Percentiles rank a stretch among this genome's conserved stretches.
Evolutionary conservation across 78 protist species (phyloP).

Genomic region (Guillardia theta): DNA sequence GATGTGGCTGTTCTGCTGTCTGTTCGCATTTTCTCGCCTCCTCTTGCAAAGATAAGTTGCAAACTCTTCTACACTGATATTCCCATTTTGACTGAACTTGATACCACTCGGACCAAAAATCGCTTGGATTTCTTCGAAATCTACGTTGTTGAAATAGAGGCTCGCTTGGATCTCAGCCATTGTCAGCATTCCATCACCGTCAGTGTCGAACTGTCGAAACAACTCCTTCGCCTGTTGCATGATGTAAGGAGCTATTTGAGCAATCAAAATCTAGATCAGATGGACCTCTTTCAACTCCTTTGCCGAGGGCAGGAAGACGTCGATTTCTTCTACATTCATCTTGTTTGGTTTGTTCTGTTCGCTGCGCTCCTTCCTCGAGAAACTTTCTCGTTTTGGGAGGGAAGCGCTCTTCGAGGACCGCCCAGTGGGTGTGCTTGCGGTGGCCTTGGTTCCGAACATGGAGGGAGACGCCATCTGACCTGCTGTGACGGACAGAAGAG

Average conservation of each 20-base stretch:
- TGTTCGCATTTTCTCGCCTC: neutral
- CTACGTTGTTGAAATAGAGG: neutral
- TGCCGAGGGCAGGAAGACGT: neutral
- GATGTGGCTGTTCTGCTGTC: conserved; percentile 2
- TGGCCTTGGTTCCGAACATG: neutral
- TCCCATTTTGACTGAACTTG: neutral
- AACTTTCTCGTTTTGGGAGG: neutral
- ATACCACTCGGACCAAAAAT: neutral
- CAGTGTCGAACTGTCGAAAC: neutral
- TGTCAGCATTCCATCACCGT: neutral
- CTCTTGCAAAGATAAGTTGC: neutral
- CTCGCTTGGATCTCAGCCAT: neutral
- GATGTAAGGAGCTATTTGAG: too few relatives aligned
- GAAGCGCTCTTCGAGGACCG: neutral
- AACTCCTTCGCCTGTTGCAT: neutral
- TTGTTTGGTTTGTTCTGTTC: neutral
- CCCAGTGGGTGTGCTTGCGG: too few relatives aligned
- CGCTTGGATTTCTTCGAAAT: neutral
- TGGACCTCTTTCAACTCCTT: neutral
- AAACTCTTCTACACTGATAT: neutral
- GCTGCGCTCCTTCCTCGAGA: neutral
- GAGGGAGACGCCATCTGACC: neutral
- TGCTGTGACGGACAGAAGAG: neutral
- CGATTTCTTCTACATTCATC: neutral
- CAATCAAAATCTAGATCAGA: too few relatives aligned